Evolutionary conservation across 2,329 filamentous ascomycete species (phyloP).

Genomic region (Colletotrichum neosansevieriae): DNA sequence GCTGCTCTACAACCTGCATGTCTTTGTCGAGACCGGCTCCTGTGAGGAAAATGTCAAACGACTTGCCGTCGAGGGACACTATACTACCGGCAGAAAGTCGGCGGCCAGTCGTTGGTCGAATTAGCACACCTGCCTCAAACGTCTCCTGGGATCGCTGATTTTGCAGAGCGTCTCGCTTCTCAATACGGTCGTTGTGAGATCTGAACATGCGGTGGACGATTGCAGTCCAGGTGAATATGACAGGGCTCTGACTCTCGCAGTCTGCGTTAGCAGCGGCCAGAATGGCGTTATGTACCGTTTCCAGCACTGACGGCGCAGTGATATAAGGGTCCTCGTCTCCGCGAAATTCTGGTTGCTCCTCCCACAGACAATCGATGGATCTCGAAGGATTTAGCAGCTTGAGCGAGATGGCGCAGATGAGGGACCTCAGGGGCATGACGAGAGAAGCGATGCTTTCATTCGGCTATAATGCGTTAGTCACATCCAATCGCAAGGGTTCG

Average conservation of each 20-base stretch:
- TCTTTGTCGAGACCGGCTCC: conserved; percentile 64
- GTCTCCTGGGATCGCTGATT: conserved; percentile 70
- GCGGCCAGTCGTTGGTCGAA: conserved; percentile 56
- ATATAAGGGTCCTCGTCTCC: conserved; percentile 69
- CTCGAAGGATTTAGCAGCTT: conserved; percentile 75
- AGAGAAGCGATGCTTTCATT: conserved; percentile 61
- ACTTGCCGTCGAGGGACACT: conserved; percentile 70
- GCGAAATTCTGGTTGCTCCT: conserved; percentile 46
- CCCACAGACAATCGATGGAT: conserved; percentile 65
- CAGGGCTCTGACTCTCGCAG: conserved; percentile 75
- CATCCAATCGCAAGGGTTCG: not conserved
- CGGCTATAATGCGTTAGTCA: conserved; percentile 43
- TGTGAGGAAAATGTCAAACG: conserved; percentile 69
- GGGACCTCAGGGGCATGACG: conserved; percentile 74
- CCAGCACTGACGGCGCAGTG: conserved; percentile 76
- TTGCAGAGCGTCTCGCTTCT: conserved; percentile 68
- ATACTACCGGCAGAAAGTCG: conserved; percentile 73
- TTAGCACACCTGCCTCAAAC: conserved; percentile 62
- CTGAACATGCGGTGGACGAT: conserved; percentile 78
- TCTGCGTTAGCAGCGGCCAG: conserved; percentile 67
- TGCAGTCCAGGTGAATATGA: conserved; percentile 85
- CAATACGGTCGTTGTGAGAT: conserved; percentile 71
- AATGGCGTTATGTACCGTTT: conserved; percentile 79
- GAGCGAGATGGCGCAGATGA: conserved; percentile 78
- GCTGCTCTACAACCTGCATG: conserved; percentile 61